phyloP scores from a whole-genome alignment of 768 basidiomycete species.

The Suillus subalutaceus region DNA sequence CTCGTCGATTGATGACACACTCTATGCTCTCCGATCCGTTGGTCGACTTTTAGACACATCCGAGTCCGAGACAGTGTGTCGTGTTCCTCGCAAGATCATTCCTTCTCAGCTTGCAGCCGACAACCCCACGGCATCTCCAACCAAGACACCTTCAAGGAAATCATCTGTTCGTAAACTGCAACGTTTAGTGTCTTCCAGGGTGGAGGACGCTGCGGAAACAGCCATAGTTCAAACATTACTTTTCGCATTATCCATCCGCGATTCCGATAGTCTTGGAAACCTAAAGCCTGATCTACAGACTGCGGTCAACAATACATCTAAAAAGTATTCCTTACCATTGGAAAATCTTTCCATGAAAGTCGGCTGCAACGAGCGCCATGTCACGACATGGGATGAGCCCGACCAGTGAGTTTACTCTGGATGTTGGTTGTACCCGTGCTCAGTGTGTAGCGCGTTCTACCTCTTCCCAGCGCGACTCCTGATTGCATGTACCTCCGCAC shows the following conservation, averaged over 20 bases:
- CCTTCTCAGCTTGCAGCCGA: not conserved
- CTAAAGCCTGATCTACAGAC: not conserved
- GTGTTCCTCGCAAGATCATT: not conserved
- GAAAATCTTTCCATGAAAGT: constrained; percentile 22
- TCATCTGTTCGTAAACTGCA: not conserved
- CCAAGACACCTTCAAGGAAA: not conserved
- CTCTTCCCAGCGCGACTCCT: constrained; percentile 27
- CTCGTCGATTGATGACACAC: not conserved
- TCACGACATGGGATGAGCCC: constrained; percentile 31
- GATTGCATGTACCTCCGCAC: constrained; percentile 21
- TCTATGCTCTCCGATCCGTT: not conserved
- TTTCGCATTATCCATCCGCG: not conserved
- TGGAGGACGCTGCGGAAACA: not conserved
- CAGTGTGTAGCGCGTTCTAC: constrained; percentile 13
- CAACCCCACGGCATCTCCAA: not conserved
- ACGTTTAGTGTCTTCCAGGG: not conserved
- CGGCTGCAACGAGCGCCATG: constrained; percentile 14
- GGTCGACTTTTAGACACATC: not conserved
- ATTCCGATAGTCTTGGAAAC: not conserved
- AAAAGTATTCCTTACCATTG: not conserved
- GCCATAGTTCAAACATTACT: not conserved
- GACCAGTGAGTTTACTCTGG: constrained; percentile 18
- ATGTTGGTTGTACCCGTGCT: not conserved
- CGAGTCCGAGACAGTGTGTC: not conserved
- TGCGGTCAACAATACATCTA: not conserved